Percentiles rank a stretch among this genome's conserved stretches.
These are phyloP conservation scores for Erythrophleum fordii DNA, from an alignment of 306 rosid species.

Conservation along the genomic window DNA sequence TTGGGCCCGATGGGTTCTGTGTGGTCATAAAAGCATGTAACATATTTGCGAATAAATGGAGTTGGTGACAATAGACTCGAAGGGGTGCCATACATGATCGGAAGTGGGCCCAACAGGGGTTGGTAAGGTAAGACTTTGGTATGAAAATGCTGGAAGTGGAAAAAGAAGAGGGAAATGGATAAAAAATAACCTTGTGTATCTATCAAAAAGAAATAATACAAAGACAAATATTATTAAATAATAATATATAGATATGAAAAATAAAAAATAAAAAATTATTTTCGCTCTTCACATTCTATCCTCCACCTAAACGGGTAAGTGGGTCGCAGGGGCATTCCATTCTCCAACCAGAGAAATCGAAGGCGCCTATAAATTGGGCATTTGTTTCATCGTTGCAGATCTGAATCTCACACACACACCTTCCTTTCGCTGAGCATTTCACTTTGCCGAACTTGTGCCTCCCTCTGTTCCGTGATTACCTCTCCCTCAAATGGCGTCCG, in stretches of 20 bases:
- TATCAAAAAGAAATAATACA: too few relatives aligned
- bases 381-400: neutral
- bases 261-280: too few relatives aligned
- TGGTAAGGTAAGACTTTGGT: neutral
- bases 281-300: too few relatives aligned
- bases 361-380: conserved; percentile 6
- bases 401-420: neutral
- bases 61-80: neutral
- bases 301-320: too few relatives aligned
- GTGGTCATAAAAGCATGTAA: neutral
- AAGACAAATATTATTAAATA: too few relatives aligned
- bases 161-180: too few relatives aligned
- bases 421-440: neutral
- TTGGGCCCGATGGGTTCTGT: neutral
- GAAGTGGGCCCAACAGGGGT: neutral
- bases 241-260: too few relatives aligned
- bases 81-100: neutral
- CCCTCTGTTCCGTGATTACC: neutral
- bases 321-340: neutral
- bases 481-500: conserved; percentile 58
- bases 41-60: neutral
- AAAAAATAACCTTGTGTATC: too few relatives aligned
- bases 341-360: neutral
- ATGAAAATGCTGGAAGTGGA: too few relatives aligned
- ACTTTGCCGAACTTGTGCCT: neutral